Base-by-base conservation (phyloP, 768 basidiomycete genomes). In the Rhodotorula paludigena region DNA sequence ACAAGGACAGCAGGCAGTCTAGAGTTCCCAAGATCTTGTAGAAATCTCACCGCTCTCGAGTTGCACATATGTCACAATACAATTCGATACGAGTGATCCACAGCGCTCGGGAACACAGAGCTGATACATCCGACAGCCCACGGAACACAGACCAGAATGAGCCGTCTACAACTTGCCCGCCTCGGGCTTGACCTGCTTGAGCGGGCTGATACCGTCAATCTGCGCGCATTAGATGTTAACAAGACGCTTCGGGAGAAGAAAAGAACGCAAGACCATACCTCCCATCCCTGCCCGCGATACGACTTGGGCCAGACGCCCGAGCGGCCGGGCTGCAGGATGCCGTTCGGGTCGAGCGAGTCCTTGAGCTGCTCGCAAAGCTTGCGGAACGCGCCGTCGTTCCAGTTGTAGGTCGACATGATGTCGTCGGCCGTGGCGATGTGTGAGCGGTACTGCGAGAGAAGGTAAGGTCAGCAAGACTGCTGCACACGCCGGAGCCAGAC, bases 311-410 rank as follows among this genome's bases (percentile, higher is more conserved):
- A 64, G 33, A 64, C n/a, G 15, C 63, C 63, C 5, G 41, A 35
- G 21, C 66, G 56, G 16, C 73, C 73, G 4, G 73, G 73, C 21
- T 48, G 33, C 18, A 74, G 42, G 64, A 74, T 72, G 21, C 73
- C 73, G 35, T 66, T 60, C 5, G 73, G 73, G 57, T 74, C 73
- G n/a, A 74, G 67, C 4, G 70, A 44, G 54, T 74, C 73, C 66
- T 74, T 74, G 58, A 74, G 42, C 49, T 52, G 57, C 59, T 72
- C 61, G 57, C 65, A 63, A 7, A 74, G 48, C 21, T 48, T 42
- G 41, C 57, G 53, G 33, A 72, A 59, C 3, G 73, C 67, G 33
- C 49, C 28, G 39, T 63, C 32, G 53, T 66, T 60, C 63, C 63
- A 65, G 36, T 47, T 49, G 42, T 64, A 64, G 4, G 63, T 64